These are phyloP conservation scores for Catharanthus roseus DNA, from an alignment of 257 asterid species.

Conservation along the genomic window DNA sequence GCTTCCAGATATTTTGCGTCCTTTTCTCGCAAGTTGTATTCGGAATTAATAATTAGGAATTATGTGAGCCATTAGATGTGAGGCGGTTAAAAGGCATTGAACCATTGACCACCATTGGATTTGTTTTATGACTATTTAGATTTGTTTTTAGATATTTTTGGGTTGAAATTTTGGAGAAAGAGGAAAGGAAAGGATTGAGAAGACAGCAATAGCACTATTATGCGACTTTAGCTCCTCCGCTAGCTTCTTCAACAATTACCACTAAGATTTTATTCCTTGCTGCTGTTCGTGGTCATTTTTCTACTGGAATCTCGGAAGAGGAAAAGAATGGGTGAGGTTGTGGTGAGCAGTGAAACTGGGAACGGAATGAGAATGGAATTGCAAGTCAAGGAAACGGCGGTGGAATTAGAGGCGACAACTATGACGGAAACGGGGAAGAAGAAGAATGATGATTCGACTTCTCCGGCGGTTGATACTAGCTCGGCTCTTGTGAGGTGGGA, in stretches of 20 bases:
- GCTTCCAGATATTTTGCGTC: constrained; percentile 45
- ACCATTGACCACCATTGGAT: constrained; percentile 29
- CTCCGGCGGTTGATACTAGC: constrained; percentile 18
- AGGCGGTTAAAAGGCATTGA: constrained; percentile 28
- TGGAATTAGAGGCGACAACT: constrained; percentile 18
- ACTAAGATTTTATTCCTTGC: no score
- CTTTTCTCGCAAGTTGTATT: constrained; percentile 11
- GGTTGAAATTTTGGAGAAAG: constrained; percentile 10
- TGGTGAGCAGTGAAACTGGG: constrained; percentile 45
- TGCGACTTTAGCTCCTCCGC: no score
- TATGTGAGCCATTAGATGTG: constrained; percentile 54
- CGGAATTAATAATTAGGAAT: neutral
- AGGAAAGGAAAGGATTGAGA: no score
- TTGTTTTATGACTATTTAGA: constrained; percentile 3
- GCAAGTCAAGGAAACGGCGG: constrained; percentile 27
- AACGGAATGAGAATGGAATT: constrained; percentile 27
- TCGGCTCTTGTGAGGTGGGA: constrained; percentile 58
- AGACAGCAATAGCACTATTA: neutral
- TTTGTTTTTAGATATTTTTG: constrained; percentile 41
- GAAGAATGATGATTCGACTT: constrained; percentile 20
- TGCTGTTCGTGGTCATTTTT: no score
- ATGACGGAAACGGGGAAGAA: constrained; percentile 9
- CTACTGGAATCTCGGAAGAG: neutral
- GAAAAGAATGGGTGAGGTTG: constrained; percentile 57
- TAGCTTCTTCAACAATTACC: neutral